Base-by-base conservation (phyloP, 2,329 filamentous ascomycete genomes). In the Cladobotryum mycophilum region DNA sequence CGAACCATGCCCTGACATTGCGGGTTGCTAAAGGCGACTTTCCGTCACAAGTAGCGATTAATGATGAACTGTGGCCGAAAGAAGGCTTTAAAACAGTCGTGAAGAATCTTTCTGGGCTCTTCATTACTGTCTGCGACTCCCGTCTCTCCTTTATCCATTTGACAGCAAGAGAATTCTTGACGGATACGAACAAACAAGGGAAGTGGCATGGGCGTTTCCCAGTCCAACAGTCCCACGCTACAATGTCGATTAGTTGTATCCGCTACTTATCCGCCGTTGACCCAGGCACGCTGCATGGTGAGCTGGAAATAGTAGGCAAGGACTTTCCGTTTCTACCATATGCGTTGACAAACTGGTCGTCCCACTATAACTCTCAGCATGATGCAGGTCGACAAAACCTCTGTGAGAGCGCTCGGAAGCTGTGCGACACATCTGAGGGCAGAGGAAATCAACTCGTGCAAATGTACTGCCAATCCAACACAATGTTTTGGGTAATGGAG, bases 121-220 rank as follows among this genome's bases (percentile, higher is more conserved):
- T 53, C 14, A 30, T 53, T 20, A 53, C 5, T 2, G 42, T 53
- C 2, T 25, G 34, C 22, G 47, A 47, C n/a, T 41, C 17, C 3
- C 20, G 25, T 12, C 4, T 53, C 13, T 47, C 40, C 2, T 53
- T 53, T 13, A 47, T 53, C 6, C 51, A 53, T 6, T 33, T 18
- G 14, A 53, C 51, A 22, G 51, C 41, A 1, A 41, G 51, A 38
- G 51, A 53, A 14, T 53, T 53, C 18, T 34, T 59, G 2, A 45
- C 22, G 3, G 52, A 51, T 34, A 8, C 38, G 13, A 45, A 48
- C 5, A 20, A 34, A 15, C 6, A 22, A 22, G 33, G 45, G 7
- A 35, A 20, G 9, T 48, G 53, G 47, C 15, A 44, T 15, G 51
- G 49, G 2, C 35, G 37, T 7, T 41, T 53, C 12, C 18, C 22